Evolutionary conservation across 768 basidiomycete species (phyloP).

Genomic region (Amanita brunnescens): DNA sequence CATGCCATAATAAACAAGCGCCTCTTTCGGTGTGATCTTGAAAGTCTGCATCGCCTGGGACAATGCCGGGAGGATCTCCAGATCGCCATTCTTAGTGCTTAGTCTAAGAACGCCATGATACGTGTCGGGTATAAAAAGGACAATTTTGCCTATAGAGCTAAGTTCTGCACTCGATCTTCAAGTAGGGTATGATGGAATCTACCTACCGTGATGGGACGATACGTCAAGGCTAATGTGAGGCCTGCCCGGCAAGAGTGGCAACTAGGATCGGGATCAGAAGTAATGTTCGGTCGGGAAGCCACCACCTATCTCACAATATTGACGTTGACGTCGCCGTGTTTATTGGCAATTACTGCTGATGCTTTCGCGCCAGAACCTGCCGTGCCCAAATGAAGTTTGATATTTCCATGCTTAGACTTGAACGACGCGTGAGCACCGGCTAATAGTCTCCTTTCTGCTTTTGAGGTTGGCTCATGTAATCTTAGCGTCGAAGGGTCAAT

Average conservation of each 20-base stretch:
- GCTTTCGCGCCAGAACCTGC: constrained; percentile 23
- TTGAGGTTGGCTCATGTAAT: constrained; percentile 5
- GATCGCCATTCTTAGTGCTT: constrained; percentile 22
- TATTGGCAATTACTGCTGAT: constrained; percentile 26
- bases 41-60: constrained; percentile 21
- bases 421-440: constrained; percentile 32
- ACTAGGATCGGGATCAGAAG: constrained; percentile 14
- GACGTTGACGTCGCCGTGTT: constrained; percentile 29
- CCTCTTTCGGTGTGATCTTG: constrained; percentile 27
- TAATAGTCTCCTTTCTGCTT: constrained; percentile 17
- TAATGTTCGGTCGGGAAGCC: background rate
- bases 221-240: constrained; percentile 32
- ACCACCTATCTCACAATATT: constrained; percentile 24
- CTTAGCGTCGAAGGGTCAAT: constrained; percentile 31
- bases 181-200: background rate
- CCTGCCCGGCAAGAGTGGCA: constrained; percentile 21
- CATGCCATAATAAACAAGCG: constrained; percentile 26
- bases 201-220: constrained; percentile 24
- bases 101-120: constrained; percentile 30
- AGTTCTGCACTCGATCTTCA: background rate
- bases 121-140: constrained; percentile 25
- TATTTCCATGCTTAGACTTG: constrained; percentile 30
- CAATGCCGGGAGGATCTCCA: constrained; percentile 27
- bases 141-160: constrained; percentile 24
- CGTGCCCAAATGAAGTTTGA: constrained; percentile 29